Conservation (phyloP, 2,329 filamentous ascomycete genomes). For the Diaporthe batatas region DNA sequence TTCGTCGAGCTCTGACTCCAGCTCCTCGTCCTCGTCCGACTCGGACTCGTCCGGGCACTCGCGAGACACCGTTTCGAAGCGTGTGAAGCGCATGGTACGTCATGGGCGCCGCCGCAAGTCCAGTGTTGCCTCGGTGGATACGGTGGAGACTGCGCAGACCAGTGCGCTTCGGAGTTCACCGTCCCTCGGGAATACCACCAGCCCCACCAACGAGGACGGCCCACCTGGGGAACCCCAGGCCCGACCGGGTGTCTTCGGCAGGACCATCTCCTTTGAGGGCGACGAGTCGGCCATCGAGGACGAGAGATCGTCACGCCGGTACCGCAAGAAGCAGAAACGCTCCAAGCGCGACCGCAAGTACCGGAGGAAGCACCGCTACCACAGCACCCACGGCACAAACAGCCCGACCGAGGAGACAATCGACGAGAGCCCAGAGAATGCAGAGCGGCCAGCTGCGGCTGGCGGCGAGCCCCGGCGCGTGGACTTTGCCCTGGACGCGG, state of each 20-base stretch:
- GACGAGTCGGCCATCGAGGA: conserved; percentile 62
- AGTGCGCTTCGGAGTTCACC: conserved; percentile 53
- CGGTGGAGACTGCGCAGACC: conserved; percentile 50
- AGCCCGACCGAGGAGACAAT: conserved; percentile 52
- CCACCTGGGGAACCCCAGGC: conserved; percentile 56
- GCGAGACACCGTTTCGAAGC: conserved; percentile 76
- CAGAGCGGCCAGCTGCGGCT: conserved; percentile 43
- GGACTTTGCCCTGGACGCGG: conserved; percentile 64
- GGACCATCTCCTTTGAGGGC: conserved; percentile 53
- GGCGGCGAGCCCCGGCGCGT: conserved; percentile 66
- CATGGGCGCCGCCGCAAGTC: conserved; percentile 81
- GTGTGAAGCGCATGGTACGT: conserved; percentile 81
- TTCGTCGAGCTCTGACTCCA: conserved; percentile 70
- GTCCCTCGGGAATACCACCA: conserved; percentile 57
- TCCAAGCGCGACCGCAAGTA: conserved; percentile 57
- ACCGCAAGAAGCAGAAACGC: conserved; percentile 54
- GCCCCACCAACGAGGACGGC: conserved; percentile 54
- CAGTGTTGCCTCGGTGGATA: conserved; percentile 77
- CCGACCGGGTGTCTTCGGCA: conserved; percentile 52
- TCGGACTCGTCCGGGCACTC: conserved; percentile 76
- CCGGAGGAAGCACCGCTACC: conserved; percentile 60
- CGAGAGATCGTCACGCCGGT: conserved; percentile 53
- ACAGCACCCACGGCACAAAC: conserved; percentile 47
- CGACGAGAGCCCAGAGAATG: conserved; percentile 48
- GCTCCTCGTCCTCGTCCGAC: conserved; percentile 73